Conservation (phyloP, 2,329 filamentous ascomycete species). For the Aspergillus eucalypticola region DNA sequence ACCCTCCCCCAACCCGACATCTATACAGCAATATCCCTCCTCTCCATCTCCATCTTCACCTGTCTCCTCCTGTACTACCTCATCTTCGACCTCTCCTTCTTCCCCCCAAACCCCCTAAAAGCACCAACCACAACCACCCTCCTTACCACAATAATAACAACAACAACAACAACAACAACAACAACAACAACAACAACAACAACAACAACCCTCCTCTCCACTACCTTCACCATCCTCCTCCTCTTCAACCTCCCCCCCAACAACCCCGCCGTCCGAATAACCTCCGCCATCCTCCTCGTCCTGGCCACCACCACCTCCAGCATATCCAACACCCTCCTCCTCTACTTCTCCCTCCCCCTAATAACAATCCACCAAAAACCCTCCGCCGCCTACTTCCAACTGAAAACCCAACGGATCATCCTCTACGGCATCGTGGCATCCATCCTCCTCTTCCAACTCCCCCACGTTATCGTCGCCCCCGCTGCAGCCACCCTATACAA, state of each 20-base stretch:
- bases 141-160: constrained; percentile 8
- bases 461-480: constrained; percentile 35
- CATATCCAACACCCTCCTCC: constrained; percentile 43
- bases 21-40: constrained; percentile 5
- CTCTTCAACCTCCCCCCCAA: background rate
- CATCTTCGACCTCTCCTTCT: constrained; percentile 49
- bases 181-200: no score
- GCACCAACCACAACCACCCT: no score
- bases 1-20: background rate
- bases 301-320: constrained; percentile 43
- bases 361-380: constrained; percentile 38
- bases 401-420: constrained; percentile 24
- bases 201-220: constrained; percentile 33
- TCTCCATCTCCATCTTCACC: constrained; percentile 36
- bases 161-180: constrained; percentile 24
- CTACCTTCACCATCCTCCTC: constrained; percentile 28
- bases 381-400: no score
- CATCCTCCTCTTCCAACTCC: constrained; percentile 37
- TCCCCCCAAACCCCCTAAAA: constrained; percentile 20
- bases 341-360: constrained; percentile 50
- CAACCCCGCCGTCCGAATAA: background rate
- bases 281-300: constrained; percentile 6
- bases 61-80: constrained; percentile 45
- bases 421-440: constrained; percentile 46
- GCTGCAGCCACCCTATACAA: constrained; percentile 29